phyloP scores from a whole-genome alignment of 176 grass and related monocot genomes.

The Microstegium vimineum region DNA sequence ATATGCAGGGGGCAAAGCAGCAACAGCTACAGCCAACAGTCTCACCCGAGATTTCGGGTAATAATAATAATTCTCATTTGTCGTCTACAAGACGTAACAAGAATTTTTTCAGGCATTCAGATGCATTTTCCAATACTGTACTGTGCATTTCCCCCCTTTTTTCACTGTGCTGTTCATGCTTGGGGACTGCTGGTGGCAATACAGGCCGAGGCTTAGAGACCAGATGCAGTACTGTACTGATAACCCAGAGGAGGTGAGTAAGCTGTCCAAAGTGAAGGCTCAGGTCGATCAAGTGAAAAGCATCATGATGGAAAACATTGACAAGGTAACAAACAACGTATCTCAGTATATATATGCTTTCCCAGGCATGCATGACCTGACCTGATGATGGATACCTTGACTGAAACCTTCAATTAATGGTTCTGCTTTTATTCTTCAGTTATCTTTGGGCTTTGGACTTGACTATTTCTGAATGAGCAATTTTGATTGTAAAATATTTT shows the following conservation, averaged over 20 bases:
- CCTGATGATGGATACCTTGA: background rate
- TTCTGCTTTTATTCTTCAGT: background rate
- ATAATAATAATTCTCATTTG: background rate
- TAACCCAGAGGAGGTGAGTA: slow-evolving; percentile 68
- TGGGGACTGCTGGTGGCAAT: background rate
- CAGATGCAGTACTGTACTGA: slow-evolving; percentile 88
- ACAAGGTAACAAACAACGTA: slow-evolving; percentile 43
- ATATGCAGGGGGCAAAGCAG: slow-evolving; percentile 73
- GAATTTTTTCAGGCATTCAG: background rate
- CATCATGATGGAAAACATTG: slow-evolving; percentile 84
- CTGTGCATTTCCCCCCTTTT: too few relatives aligned
- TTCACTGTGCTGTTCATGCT: background rate
- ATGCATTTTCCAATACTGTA: background rate
- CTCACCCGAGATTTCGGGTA: slow-evolving; percentile 90
- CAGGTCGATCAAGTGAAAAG: slow-evolving; percentile 78
- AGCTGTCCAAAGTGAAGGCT: slow-evolving; percentile 61
- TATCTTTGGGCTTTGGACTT: background rate
- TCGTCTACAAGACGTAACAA: background rate
- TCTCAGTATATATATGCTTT: background rate
- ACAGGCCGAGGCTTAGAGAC: slow-evolving; percentile 67
- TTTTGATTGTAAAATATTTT: background rate
- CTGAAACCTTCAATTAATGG: background rate
- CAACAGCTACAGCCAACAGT: slow-evolving; percentile 60
- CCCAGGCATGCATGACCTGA: background rate
- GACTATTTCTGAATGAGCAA: background rate